These are phyloP conservation scores for Beverwykella pulmonaria DNA, from an alignment of 495 filamentous ascomycete species.

Conservation along the genomic window DNA sequence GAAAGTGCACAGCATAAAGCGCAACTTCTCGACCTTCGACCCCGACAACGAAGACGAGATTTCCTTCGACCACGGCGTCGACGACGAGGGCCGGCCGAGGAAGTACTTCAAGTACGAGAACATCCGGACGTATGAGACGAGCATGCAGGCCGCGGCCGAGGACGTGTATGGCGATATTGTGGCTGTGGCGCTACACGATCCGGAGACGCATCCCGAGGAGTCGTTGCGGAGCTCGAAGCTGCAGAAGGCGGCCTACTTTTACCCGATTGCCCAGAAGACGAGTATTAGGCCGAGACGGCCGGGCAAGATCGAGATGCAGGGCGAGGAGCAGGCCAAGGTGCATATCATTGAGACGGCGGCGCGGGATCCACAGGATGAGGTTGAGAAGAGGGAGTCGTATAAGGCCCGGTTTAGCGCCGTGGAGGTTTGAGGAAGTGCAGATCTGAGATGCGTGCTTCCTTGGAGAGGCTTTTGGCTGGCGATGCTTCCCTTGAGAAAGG, in stretches of 20 bases:
- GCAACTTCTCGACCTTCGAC: constrained; percentile 72
- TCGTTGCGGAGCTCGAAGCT: constrained; percentile 47
- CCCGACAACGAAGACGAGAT: constrained; percentile 66
- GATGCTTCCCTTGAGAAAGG: neutral
- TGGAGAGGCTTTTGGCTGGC: neutral
- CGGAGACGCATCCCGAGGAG: constrained; percentile 57
- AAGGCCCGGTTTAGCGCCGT: constrained; percentile 22
- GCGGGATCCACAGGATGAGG: constrained; percentile 58
- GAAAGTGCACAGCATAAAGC: constrained; percentile 64
- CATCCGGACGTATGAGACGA: constrained; percentile 82
- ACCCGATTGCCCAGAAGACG: constrained; percentile 76
- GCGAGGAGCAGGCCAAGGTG: constrained; percentile 46
- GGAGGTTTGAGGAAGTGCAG: neutral
- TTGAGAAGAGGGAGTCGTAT: constrained; percentile 46
- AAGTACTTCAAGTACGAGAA: constrained; percentile 72
- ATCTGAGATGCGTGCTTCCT: neutral
- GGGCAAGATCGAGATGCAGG: constrained; percentile 21
- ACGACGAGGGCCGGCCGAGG: constrained; percentile 37
- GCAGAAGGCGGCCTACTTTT: constrained; percentile 83
- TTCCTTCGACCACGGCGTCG: constrained; percentile 63
- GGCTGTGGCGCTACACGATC: constrained; percentile 65
- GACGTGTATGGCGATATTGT: constrained; percentile 58
- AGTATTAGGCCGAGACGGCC: constrained; percentile 60
- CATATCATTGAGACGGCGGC: constrained; percentile 60
- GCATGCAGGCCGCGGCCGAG: constrained; percentile 62